Conservation (phyloP, 1,284 basidiomycete species). For the Dichomitus squalens region DNA sequence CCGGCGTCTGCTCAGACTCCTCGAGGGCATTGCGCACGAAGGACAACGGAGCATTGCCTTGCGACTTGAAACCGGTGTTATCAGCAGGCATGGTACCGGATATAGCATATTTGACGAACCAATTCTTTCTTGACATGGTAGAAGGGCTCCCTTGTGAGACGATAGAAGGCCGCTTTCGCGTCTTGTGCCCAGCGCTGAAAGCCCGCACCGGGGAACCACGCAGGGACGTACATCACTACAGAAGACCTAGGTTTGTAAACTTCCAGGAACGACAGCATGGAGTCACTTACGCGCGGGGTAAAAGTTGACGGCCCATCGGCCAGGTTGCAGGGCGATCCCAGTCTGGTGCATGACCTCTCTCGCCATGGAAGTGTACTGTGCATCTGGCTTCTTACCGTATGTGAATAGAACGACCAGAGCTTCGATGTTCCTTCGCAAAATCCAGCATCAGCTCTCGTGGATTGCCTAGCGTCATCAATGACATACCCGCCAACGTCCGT, state of each 20-base stretch:
- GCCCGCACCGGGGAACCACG: constrained; percentile 8
- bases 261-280: not conserved
- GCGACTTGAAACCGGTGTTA: not conserved
- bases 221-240: constrained; percentile 8
- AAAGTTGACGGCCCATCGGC: constrained; percentile 8
- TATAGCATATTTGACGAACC: not conserved
- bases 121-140: not conserved
- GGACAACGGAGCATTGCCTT: not conserved
- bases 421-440: not conserved
- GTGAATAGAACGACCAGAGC: constrained; percentile 4
- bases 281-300: constrained; percentile 1
- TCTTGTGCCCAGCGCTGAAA: constrained; percentile 9
- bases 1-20: not conserved
- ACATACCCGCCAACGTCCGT: not conserved
- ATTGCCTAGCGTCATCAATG: too few species aligned
- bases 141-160: constrained; percentile 1
- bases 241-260: not conserved
- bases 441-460: not conserved
- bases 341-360: constrained; percentile 10
- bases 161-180: constrained; percentile 4
- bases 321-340: constrained; percentile 8
- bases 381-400: constrained; percentile 5
- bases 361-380: constrained; percentile 1
- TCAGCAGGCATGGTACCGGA: not conserved
- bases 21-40: constrained; percentile 1